phyloP scores from a whole-genome alignment of 1,139 yeast genomes.

The Taphrina populina region DNA sequence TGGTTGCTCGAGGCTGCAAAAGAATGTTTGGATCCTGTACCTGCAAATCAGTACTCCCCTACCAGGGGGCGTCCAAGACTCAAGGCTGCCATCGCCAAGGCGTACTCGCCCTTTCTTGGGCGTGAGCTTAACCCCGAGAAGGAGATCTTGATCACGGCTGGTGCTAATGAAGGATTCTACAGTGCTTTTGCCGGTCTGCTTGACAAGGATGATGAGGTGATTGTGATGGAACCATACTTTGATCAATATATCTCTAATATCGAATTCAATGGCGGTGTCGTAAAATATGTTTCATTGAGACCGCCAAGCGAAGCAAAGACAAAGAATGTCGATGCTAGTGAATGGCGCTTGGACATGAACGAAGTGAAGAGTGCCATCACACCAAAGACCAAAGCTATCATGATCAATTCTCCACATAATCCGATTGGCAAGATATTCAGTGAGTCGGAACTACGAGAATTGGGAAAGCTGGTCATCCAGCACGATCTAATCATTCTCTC shows the following conservation, averaged over 20 bases:
- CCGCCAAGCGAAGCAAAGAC: slow-evolving; percentile 73
- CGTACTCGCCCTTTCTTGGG: slow-evolving; percentile 67
- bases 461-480: slow-evolving; percentile 80
- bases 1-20: slow-evolving; percentile 85
- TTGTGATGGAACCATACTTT: slow-evolving; percentile 96
- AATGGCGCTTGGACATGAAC: slow-evolving; percentile 82
- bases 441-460: slow-evolving; percentile 63
- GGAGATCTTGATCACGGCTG: slow-evolving; percentile 82
- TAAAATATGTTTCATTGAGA: slow-evolving; percentile 76
- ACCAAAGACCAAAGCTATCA: slow-evolving; percentile 75
- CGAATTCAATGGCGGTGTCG: slow-evolving; percentile 88
- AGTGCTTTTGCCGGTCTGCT: slow-evolving; percentile 80
- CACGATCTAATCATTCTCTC: slow-evolving; percentile 77
- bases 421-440: slow-evolving; percentile 91
- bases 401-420: slow-evolving; percentile 90
- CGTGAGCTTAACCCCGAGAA: slow-evolving; percentile 58
- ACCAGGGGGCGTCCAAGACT: slow-evolving; percentile 83
- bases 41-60: slow-evolving; percentile 86
- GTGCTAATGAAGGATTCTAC: slow-evolving; percentile 90
- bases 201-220: slow-evolving; percentile 87
- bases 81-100: slow-evolving; percentile 63
- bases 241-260: slow-evolving; percentile 94
- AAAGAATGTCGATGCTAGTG: slow-evolving; percentile 65
- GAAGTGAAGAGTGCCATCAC: slow-evolving; percentile 69
- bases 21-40: slow-evolving; percentile 66